These are phyloP conservation scores for Fusarium longipes DNA, from an alignment of 2,329 filamentous ascomycete genomes.

Conservation along the genomic window DNA sequence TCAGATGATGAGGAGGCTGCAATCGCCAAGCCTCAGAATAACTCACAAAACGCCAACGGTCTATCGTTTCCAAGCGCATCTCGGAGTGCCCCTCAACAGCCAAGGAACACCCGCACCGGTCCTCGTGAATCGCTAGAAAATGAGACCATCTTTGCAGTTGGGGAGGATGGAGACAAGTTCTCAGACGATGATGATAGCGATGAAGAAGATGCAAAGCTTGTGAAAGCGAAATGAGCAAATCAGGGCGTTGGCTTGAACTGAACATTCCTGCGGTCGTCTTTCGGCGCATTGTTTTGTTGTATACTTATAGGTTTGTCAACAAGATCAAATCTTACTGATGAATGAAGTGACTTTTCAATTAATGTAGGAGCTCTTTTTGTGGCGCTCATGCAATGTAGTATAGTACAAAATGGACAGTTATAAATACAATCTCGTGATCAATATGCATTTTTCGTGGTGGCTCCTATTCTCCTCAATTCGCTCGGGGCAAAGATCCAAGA, in stretches of 20 bases:
- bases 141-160: conserved; percentile 95
- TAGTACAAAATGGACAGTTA: conserved; percentile 5
- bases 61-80: conserved; percentile 41
- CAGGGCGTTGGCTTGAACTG: conserved; percentile 3
- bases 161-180: conserved; percentile 85
- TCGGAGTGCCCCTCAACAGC: conserved; percentile 41
- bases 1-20: conserved; percentile 68
- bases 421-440: conserved; percentile 15
- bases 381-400: conserved; percentile 13
- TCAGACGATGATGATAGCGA: conserved; percentile 76
- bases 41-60: conserved; percentile 43
- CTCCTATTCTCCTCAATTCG: background rate
- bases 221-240: conserved; percentile 56
- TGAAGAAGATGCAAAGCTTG: conserved; percentile 67
- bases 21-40: conserved; percentile 54
- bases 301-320: conserved; percentile 35
- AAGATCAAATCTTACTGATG: conserved; percentile 32
- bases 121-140: conserved; percentile 74
- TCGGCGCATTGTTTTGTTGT: conserved; percentile 32
- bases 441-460: conserved; percentile 29
- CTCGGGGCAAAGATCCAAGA: background rate
- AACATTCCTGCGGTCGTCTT: background rate
- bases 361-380: conserved; percentile 3
- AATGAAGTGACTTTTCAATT: conserved; percentile 33
- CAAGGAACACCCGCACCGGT: conserved; percentile 51